A percentile compares a stretch with the other conserved stretches of the same genome.
Conservation (phyloP, 352 stramenopile species). For the Pythium aphanidermatum region DNA sequence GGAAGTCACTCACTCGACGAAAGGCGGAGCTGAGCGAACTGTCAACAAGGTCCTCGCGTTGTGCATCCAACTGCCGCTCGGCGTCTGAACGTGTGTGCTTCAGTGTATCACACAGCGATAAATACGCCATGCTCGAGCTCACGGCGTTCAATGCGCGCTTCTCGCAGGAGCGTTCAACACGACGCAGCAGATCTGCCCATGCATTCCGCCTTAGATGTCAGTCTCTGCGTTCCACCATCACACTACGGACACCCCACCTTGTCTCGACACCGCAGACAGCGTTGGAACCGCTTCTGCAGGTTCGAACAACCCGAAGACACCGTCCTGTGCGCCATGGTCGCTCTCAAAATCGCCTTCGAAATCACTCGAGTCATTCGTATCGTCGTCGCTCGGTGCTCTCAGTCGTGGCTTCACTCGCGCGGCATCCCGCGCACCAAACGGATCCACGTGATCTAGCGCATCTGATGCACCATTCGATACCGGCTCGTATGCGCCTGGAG, state of each 20-base stretch:
- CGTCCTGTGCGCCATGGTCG: conserved; percentile 12
- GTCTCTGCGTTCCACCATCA: neutral
- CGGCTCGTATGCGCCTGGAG: neutral
- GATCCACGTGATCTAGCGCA: neutral
- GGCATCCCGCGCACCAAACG: conserved; percentile 6
- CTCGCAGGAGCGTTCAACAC: conserved; percentile 61
- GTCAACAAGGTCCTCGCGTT: conserved; percentile 5
- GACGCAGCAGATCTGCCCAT: conserved; percentile 41
- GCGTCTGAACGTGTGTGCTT: conserved; percentile 48
- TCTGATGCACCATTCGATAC: conserved; percentile 1
- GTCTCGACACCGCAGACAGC: conserved; percentile 26
- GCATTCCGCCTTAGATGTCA: neutral
- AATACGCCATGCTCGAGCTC: conserved; percentile 47
- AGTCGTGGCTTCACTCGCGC: conserved; percentile 15
- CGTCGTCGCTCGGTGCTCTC: conserved; percentile 43
- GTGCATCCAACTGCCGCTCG: conserved; percentile 33
- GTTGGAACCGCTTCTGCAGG: conserved; percentile 4
- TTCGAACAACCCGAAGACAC: conserved; percentile 13
- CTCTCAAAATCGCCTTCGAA: conserved; percentile 20
- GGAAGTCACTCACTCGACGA: conserved; percentile 18
- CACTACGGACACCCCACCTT: conserved; percentile 19
- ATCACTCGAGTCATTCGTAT: conserved; percentile 43
- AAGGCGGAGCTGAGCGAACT: conserved; percentile 21
- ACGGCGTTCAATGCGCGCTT: conserved; percentile 48
- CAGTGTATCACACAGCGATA: conserved; percentile 51